These are phyloP conservation scores for Apium graveolens DNA, from an alignment of 129 eudicot species.

Conservation along the genomic window DNA sequence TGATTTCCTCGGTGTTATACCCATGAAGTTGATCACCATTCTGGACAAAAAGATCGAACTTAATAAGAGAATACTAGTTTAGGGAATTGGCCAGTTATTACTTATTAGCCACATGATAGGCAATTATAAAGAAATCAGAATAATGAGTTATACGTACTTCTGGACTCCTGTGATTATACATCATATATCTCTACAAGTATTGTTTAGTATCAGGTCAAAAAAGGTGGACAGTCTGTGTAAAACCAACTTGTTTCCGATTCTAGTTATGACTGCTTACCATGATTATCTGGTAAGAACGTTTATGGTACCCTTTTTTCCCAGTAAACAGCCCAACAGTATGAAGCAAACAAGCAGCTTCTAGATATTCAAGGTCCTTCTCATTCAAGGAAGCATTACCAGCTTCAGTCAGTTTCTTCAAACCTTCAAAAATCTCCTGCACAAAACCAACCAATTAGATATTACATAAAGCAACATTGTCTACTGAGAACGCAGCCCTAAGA, in stretches of 20 bases:
- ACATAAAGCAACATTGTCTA: not conserved
- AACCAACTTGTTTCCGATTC: not conserved
- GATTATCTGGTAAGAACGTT: conserved; percentile 56
- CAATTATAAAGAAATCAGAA: not conserved
- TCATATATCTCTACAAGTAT: not conserved
- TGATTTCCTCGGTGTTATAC: conserved; percentile 53
- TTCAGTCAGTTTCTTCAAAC: conserved; percentile 48
- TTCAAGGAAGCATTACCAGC: conserved; percentile 32
- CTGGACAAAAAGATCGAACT: conserved; percentile 28
- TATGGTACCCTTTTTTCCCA: conserved; percentile 79
- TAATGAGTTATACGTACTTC: not conserved
- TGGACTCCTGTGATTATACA: not conserved
- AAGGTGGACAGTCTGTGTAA: not conserved
- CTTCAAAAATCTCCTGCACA: conserved; percentile 67
- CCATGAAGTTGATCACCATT: conserved; percentile 73
- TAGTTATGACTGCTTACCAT: conserved; percentile 28
- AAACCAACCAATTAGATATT: conserved; percentile 3
- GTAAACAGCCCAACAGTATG: conserved; percentile 59
- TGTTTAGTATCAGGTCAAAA: too few relatives aligned
- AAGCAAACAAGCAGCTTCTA: conserved; percentile 94
- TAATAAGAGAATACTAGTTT: conserved; percentile 9
- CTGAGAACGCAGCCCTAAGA: not conserved
- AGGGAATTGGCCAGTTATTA: not conserved
- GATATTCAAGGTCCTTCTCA: conserved; percentile 73
- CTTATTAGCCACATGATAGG: not conserved